phyloP scores from a whole-genome alignment of 2,329 filamentous ascomycete genomes.

The Cladosporium cucumerinum region DNA sequence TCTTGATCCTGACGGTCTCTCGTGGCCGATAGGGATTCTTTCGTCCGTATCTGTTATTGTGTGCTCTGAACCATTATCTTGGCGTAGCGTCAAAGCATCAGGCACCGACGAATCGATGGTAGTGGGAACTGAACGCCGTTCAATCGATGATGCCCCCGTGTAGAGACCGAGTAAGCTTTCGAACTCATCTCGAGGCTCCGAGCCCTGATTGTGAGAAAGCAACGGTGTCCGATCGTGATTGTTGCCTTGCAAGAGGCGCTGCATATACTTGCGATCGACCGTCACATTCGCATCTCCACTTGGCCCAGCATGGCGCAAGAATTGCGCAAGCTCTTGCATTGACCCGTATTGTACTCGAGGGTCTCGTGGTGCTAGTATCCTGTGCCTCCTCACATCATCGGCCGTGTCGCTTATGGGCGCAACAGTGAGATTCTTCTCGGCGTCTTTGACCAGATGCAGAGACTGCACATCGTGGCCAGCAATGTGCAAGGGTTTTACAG shows the following conservation, averaged over 20 bases:
- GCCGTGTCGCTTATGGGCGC: background rate
- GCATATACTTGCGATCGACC: slow-evolving; percentile 7
- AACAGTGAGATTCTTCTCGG: background rate
- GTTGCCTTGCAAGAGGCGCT: slow-evolving; percentile 1
- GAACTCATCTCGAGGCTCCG: background rate
- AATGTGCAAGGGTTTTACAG: background rate
- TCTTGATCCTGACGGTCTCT: background rate
- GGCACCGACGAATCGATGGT: background rate
- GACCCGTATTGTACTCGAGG: slow-evolving; percentile 11
- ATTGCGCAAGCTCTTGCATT: slow-evolving; percentile 17
- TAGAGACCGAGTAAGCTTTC: background rate
- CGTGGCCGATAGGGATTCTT: background rate
- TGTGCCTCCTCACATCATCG: background rate
- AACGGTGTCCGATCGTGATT: background rate
- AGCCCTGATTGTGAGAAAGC: background rate
- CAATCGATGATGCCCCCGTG: background rate
- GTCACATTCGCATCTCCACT: background rate
- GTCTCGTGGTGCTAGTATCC: slow-evolving; percentile 3
- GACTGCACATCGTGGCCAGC: background rate
- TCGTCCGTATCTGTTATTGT: background rate
- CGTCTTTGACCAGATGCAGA: background rate
- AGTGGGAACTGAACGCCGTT: background rate
- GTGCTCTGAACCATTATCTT: background rate
- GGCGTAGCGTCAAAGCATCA: background rate
- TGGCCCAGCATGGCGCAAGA: slow-evolving; percentile 18